Percentiles rank a stretch among this genome's conserved stretches.
phyloP scores from a whole-genome alignment of 208 protist species.

The Leishmania aethiopica region DNA sequence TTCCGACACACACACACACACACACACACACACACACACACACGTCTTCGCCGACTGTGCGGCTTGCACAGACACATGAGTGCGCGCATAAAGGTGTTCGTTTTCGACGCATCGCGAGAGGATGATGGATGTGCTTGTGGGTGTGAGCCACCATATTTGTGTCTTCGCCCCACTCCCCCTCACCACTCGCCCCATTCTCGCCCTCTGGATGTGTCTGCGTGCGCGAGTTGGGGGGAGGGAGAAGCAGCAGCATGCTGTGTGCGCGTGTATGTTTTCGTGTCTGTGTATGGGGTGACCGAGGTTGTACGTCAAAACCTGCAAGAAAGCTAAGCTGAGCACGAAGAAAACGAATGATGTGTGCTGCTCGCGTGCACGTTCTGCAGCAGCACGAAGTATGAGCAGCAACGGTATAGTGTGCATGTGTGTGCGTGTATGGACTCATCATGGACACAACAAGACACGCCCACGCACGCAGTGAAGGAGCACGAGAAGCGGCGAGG shows the following conservation, averaged over 20 bases:
- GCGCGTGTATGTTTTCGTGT: neutral
- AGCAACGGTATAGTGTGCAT: neutral
- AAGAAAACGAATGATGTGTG: neutral
- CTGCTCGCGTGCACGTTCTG: neutral
- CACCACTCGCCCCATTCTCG: neutral
- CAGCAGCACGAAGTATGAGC: neutral
- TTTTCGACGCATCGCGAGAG: neutral
- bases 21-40: neutral
- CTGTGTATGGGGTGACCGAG: neutral
- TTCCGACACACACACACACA: too few species aligned
- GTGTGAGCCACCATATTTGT: neutral
- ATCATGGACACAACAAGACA: neutral
- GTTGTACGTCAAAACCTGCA: neutral
- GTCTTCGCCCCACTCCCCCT: neutral
- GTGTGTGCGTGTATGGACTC: neutral
- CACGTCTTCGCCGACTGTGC: neutral
- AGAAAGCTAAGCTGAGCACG: neutral
- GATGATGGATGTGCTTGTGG: neutral
- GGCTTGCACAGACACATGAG: neutral
- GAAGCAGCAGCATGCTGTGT: neutral
- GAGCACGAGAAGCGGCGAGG: neutral
- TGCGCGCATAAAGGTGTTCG: neutral
- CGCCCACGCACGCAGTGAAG: neutral
- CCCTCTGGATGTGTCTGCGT: neutral
- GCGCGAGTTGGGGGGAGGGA: neutral